These are phyloP conservation scores for Tolypocladium cylindrosporum DNA, from an alignment of 2,329 filamentous ascomycete genomes.

Conservation along the genomic window DNA sequence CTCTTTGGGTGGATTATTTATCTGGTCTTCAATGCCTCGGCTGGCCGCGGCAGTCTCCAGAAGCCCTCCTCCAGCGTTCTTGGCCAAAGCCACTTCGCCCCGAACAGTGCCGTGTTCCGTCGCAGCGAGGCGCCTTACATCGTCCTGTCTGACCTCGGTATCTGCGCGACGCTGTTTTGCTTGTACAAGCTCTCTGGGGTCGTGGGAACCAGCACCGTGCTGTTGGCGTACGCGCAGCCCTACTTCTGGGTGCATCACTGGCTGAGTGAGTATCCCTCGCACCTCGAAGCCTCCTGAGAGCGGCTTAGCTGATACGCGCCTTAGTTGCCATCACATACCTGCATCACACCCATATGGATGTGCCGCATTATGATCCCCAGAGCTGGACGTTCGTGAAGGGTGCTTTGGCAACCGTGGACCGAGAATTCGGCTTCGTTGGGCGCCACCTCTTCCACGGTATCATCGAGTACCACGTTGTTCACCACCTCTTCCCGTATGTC, in stretches of 20 bases:
- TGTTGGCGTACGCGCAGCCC: conserved; percentile 47
- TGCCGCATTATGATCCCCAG: conserved; percentile 17
- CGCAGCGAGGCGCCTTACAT: conserved; percentile 46
- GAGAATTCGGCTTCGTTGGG: conserved; percentile 54
- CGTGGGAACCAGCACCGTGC: conserved; percentile 44
- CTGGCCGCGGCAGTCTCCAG: background rate
- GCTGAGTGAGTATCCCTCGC: conserved; percentile 50
- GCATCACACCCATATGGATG: conserved; percentile 12
- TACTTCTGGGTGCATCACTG: conserved; percentile 64
- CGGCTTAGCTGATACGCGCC: background rate
- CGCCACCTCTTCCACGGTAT: conserved; percentile 58
- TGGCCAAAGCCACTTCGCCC: conserved; percentile 48
- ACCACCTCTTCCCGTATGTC: background rate
- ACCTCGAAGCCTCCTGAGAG: too few relatives aligned
- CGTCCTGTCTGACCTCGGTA: conserved; percentile 48
- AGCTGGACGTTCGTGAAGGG: conserved; percentile 53
- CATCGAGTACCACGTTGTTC: conserved; percentile 51
- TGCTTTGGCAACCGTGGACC: conserved; percentile 52
- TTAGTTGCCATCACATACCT: background rate
- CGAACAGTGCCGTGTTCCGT: conserved; percentile 50
- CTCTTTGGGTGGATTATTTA: background rate
- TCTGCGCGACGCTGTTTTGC: conserved; percentile 36
- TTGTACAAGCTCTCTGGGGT: conserved; percentile 42
- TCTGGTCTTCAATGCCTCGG: background rate
- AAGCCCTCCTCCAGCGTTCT: conserved; percentile 10